These are phyloP conservation scores for Trichoderma asperelloides DNA, from an alignment of 495 filamentous ascomycete species.

Conservation along the genomic window DNA sequence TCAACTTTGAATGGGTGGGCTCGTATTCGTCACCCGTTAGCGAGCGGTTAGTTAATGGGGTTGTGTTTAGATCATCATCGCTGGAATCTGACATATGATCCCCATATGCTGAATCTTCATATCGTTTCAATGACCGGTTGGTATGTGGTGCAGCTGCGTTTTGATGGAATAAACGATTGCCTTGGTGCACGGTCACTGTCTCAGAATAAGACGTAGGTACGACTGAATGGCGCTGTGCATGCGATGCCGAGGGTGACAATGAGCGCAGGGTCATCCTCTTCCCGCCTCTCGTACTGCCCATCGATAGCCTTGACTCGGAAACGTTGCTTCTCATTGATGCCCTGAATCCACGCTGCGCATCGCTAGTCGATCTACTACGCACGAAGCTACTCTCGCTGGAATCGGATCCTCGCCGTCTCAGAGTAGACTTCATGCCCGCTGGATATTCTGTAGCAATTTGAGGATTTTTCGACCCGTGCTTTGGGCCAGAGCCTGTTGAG, in stretches of 20 bases:
- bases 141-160: not conserved
- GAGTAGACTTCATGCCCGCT: constrained; percentile 5
- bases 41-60: not conserved
- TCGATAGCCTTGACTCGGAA: not conserved
- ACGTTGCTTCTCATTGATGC: not conserved
- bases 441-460: not conserved
- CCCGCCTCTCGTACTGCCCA: not conserved
- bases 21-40: not conserved
- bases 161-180: not conserved
- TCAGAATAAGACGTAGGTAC: not conserved
- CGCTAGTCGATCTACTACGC: constrained; percentile 20
- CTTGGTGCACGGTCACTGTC: not conserved
- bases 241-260: not conserved
- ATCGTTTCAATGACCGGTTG: not conserved
- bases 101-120: not conserved
- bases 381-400: constrained; percentile 44
- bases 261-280: not conserved
- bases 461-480: too few relatives aligned
- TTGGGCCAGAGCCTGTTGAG: not conserved
- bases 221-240: not conserved
- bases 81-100: not conserved
- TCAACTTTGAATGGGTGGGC: not conserved
- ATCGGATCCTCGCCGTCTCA: constrained; percentile 34
- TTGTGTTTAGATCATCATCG: not conserved
- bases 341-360: not conserved